Evolutionary conservation across 1,139 yeast species (phyloP).

Genomic region (Meyerozyma guilliermondii): DNA sequence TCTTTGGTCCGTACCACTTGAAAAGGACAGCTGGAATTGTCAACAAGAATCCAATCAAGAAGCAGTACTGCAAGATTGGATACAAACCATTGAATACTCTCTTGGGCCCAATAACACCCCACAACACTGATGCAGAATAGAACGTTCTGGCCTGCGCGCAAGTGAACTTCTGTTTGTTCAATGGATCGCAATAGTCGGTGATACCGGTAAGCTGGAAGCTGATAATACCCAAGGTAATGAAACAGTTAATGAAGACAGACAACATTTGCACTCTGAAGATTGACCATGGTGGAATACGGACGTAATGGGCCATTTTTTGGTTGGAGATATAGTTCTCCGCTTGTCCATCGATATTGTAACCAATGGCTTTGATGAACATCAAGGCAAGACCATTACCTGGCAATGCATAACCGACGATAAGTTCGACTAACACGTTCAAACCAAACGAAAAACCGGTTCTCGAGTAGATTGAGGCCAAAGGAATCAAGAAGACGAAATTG

Average conservation of each 20-base stretch:
- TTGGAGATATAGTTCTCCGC: constrained; percentile 54
- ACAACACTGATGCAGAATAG: constrained; percentile 50
- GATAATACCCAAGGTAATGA: constrained; percentile 50
- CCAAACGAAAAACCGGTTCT: constrained; percentile 51
- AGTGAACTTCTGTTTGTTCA: constrained; percentile 37
- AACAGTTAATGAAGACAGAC: constrained; percentile 36
- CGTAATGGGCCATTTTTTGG: constrained; percentile 58
- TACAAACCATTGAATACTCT: constrained; percentile 45
- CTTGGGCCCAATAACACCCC: constrained; percentile 69
- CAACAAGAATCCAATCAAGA: constrained; percentile 48
- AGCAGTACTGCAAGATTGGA: constrained; percentile 46
- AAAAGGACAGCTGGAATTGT: constrained; percentile 40
- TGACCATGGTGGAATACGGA: constrained; percentile 57
- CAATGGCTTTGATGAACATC: constrained; percentile 54
- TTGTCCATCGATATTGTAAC: constrained; percentile 56
- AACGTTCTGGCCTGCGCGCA: constrained; percentile 46
- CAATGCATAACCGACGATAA: constrained; percentile 57
- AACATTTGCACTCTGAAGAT: constrained; percentile 55
- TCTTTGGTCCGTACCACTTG: constrained; percentile 27
- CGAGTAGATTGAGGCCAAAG: constrained; percentile 42
- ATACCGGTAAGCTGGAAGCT: constrained; percentile 48
- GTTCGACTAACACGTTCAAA: constrained; percentile 54
- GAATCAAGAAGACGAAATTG: constrained; percentile 52
- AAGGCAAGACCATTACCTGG: constrained; percentile 62
- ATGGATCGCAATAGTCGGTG: constrained; percentile 41